Percentiles rank a stretch among this genome's conserved stretches.
phyloP scores from a whole-genome alignment of 352 stramenopile genomes.

The Phytophthora uliginosa region DNA sequence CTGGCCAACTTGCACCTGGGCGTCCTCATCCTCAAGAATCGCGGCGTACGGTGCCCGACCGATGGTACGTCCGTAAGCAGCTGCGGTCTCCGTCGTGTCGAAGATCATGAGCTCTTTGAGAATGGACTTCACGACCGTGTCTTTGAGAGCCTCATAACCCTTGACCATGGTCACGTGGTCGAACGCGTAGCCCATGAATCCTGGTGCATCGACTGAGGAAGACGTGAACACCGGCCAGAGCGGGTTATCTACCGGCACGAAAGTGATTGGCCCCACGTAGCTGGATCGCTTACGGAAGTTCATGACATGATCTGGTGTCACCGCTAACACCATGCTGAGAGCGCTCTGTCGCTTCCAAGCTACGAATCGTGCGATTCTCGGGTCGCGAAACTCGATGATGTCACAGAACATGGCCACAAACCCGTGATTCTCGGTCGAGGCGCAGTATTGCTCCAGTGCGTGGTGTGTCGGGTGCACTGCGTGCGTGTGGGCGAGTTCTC shows the following conservation, averaged over 20 bases:
- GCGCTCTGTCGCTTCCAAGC: conserved; percentile 64
- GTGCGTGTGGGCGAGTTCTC: conserved; percentile 60
- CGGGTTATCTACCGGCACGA: conserved; percentile 77
- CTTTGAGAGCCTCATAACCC: conserved; percentile 67
- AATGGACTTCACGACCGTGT: conserved; percentile 80
- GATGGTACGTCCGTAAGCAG: conserved; percentile 51
- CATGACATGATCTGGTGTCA: conserved; percentile 67
- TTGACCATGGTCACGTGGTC: conserved; percentile 67
- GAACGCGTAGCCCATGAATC: conserved; percentile 83
- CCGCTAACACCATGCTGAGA: conserved; percentile 71
- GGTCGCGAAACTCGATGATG: conserved; percentile 74
- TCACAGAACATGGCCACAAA: conserved; percentile 88
- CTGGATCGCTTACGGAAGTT: conserved; percentile 62
- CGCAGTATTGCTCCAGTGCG: conserved; percentile 68
- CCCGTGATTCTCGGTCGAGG: conserved; percentile 56
- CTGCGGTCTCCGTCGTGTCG: conserved; percentile 58
- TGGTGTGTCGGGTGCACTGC: conserved; percentile 45
- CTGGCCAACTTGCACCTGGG: conserved; percentile 18
- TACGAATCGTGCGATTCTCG: conserved; percentile 64
- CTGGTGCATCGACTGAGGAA: conserved; percentile 41
- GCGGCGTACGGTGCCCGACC: conserved; percentile 53
- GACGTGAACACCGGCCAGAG: conserved; percentile 73
- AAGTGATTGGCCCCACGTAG: conserved; percentile 67
- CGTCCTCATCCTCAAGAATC: conserved; percentile 46
- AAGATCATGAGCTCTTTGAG: conserved; percentile 84